Base-by-base conservation (phyloP, 768 basidiomycete species). In the Porpolomopsis calyptriformis region DNA sequence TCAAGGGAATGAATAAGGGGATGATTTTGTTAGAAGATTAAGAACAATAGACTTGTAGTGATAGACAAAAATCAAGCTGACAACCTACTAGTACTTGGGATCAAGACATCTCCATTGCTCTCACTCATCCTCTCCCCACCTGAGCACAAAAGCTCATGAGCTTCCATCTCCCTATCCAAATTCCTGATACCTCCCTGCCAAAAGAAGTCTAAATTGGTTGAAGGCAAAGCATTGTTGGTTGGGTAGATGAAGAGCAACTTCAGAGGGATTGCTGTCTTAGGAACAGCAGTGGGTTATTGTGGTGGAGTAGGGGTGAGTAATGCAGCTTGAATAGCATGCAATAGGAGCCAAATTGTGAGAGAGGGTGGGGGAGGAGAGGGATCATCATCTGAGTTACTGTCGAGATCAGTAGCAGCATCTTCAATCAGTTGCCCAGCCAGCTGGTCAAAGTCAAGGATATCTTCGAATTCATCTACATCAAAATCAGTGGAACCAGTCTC, bases 181-280 rank as follows among this genome's bases (percentile, higher is more conserved):
- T 54, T 54, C 48, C 45, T 31, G 43, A 54, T 42, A 24, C 53
- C 53, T 33, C 50, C 50, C 35, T 26, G 48, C 53, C 50, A 54
- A 44, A 51, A 53, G 9, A 14, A 41, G 38, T 48, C 47, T 47
- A 53, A 48, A 29, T 47, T 47, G 4, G 49, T 46, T 31, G 22
- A 43, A 40, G 49, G 33, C 38, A 12, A 2, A 33, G 40, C 40
- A 4, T 2, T 12, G 31, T 51, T 40, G 20, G 40, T 37, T 24
- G 49, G 49, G 25, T 47, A 51, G 14, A 35, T 29, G 42, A 51
- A 51, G 34, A 51, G 47, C 4, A 16, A 35, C 38, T 38, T 31
- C 16, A 51, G 41, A 16, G 40, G 50, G 23, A 51, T 48, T 8
- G 24, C 24, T 10, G 27, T 42, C 41, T 29, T 25, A n/a, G n/a